Conservation (phyloP, 164 flowering plant genomes). For the Houttuynia cordata region DNA sequence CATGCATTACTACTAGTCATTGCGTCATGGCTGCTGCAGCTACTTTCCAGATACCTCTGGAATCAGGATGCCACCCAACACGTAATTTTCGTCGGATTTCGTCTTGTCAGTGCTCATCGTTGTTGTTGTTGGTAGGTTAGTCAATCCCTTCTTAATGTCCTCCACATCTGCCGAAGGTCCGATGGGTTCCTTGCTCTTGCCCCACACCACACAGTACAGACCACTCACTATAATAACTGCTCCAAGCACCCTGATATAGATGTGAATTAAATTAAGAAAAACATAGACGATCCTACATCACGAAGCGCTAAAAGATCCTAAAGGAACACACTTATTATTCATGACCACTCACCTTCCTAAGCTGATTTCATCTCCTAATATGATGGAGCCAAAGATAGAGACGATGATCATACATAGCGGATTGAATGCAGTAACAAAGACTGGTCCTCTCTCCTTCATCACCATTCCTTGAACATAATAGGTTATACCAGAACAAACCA, state of each 20-base stretch:
- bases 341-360: constrained; percentile 93
- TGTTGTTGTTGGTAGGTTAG: constrained; percentile 20
- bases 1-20: too few species aligned
- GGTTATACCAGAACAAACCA: constrained; percentile 73
- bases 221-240: constrained; percentile 39
- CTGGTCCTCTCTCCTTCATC: constrained; percentile 66
- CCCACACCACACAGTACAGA: constrained; percentile 51
- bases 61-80: not conserved
- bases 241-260: constrained; percentile 33
- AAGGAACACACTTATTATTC: too few species aligned
- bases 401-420: constrained; percentile 83
- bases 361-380: constrained; percentile 58
- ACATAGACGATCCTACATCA: too few species aligned
- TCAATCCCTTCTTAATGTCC: constrained; percentile 12
- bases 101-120: constrained; percentile 4
- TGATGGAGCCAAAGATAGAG: constrained; percentile 42
- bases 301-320: too few species aligned
- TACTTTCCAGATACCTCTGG: constrained; percentile 2
- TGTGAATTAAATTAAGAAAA: not conserved
- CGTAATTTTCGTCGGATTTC: not conserved
- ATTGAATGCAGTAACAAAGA: constrained; percentile 73
- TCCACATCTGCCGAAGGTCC: not conserved
- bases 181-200: constrained; percentile 39
- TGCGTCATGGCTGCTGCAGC: not conserved
- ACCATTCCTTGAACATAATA: constrained; percentile 76